Evolutionary conservation across 2,329 filamentous ascomycete species (phyloP).

Genomic region (Leptodontidium sp.): DNA sequence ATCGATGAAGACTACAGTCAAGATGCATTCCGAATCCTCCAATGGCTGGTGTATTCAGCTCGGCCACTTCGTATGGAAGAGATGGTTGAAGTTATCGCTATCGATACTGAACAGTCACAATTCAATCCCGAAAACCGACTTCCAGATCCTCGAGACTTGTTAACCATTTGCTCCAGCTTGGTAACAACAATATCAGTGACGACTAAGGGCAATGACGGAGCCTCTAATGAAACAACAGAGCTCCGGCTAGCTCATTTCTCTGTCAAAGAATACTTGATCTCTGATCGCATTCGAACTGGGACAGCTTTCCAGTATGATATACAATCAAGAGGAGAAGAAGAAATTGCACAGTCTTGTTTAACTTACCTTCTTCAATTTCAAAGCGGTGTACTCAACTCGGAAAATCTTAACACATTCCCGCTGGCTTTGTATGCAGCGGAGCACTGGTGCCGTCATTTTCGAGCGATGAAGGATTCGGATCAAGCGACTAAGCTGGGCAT

Average conservation of each 20-base stretch:
- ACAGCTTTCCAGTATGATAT: slow-evolving; percentile 6
- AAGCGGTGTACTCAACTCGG: background rate
- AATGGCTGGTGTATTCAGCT: no score
- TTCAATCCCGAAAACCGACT: slow-evolving; percentile 44
- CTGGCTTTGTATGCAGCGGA: slow-evolving; percentile 11
- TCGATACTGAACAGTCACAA: slow-evolving; percentile 34
- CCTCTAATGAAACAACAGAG: slow-evolving; percentile 5
- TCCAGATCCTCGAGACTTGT: slow-evolving; percentile 40
- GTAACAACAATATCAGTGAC: slow-evolving; percentile 6
- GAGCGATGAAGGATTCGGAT: no score
- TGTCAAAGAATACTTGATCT: background rate
- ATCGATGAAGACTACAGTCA: no score
- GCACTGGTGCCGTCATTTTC: slow-evolving; percentile 5
- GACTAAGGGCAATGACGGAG: background rate
- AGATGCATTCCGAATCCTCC: no score
- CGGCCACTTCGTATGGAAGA: slow-evolving; percentile 36
- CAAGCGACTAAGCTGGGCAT: background rate
- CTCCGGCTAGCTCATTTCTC: background rate
- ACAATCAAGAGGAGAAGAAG: slow-evolving; percentile 10
- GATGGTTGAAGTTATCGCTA: slow-evolving; percentile 44
- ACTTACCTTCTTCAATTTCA: background rate
- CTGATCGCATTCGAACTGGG: slow-evolving; percentile 17
- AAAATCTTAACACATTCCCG: slow-evolving; percentile 13
- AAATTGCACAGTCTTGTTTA: slow-evolving; percentile 4
- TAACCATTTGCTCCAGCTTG: slow-evolving; percentile 19